Base-by-base conservation (phyloP, 306 rosid genomes). In the Begonia masoniana region DNA sequence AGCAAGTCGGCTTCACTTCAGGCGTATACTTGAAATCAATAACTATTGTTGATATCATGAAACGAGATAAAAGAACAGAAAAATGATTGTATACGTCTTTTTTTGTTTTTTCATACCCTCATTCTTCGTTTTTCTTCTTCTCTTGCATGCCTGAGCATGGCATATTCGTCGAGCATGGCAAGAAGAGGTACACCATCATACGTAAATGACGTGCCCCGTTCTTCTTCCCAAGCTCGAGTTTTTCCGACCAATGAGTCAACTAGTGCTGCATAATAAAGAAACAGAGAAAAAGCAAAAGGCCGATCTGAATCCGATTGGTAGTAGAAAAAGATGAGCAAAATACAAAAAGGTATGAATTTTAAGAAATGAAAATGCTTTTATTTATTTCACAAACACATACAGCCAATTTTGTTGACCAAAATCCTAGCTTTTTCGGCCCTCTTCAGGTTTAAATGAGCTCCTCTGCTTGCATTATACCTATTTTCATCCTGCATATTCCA, bases 101-200 rank as follows among this genome's bases (percentile, higher is more conserved):
- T 47, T 47, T 1, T 26, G 35, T 26, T 13, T 47, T 13, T 13
- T 13, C 54, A 50, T 62, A 87, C 96, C 83, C 82, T 78, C 80
- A 84, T 41, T 74, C 94, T 87, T 67, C 91, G 84, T 62, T 77
- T 87, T 60, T 87, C 96, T 64, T 84, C 96, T 71, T 87, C 96
- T 64, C 96, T 68, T 57, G 83, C 96, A 62, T 83, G 96, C 72
- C 96, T 75, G 36, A 87, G 91, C 87, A 87, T 83, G 65, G 96
- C 94, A 73, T 87, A 87, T 66, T 87, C 96, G 50, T 87, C 96
- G 26, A 87, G 70, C 96, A 87, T 87, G 43, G 96, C 96, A 21
- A 84, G 83, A 51, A 87, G 96, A 39, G 96, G 96, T 62, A 84
- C 94, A 11, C 96, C 91, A 13, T 87, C 96, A 47, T 87, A 87